phyloP scores from a whole-genome alignment of 345 rosid genomes.

The Ricinus communis region DNA sequence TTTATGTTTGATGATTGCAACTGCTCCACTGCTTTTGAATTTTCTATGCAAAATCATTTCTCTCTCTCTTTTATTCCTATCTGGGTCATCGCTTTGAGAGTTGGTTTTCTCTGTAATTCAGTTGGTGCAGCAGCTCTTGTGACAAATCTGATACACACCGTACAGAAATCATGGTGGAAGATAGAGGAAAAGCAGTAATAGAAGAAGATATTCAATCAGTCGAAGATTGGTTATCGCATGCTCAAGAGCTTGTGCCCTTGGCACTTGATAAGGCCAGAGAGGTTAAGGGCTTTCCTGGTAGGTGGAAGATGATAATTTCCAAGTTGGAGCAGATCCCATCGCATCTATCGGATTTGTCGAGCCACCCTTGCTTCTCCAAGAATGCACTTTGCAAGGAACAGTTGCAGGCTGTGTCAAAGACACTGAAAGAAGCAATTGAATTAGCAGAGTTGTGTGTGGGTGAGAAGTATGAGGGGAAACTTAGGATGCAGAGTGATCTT shows the following conservation, averaged over 20 bases:
- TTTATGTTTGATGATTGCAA: constrained; percentile 52
- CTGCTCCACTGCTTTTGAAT: constrained; percentile 60
- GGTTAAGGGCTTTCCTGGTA: constrained; percentile 66
- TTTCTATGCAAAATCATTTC: constrained; percentile 30
- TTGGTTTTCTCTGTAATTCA: constrained; percentile 27
- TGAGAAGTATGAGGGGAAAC: constrained; percentile 83
- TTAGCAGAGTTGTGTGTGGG: constrained; percentile 51
- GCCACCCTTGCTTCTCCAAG: constrained; percentile 93
- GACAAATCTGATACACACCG: constrained; percentile 31
- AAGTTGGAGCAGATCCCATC: constrained; percentile 85
- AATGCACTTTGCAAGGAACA: constrained; percentile 88
- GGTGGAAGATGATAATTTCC: constrained; percentile 84
- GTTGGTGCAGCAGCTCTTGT: constrained; percentile 31
- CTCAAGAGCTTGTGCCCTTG: constrained; percentile 69
- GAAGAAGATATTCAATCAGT: constrained; percentile 38
- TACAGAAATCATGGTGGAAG: constrained; percentile 51
- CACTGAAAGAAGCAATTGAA: constrained; percentile 53
- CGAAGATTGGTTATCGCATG: constrained; percentile 71
- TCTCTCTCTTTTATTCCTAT: constrained; percentile 21
- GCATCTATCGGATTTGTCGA: constrained; percentile 71
- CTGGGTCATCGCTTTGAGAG: constrained; percentile 31
- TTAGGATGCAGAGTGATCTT: constrained; percentile 92
- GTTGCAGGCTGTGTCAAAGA: constrained; percentile 62
- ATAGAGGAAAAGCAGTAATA: constrained; percentile 27
- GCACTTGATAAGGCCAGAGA: constrained; percentile 57